phyloP scores from a whole-genome alignment of 208 protist species.

The Leishmania braziliensis region DNA sequence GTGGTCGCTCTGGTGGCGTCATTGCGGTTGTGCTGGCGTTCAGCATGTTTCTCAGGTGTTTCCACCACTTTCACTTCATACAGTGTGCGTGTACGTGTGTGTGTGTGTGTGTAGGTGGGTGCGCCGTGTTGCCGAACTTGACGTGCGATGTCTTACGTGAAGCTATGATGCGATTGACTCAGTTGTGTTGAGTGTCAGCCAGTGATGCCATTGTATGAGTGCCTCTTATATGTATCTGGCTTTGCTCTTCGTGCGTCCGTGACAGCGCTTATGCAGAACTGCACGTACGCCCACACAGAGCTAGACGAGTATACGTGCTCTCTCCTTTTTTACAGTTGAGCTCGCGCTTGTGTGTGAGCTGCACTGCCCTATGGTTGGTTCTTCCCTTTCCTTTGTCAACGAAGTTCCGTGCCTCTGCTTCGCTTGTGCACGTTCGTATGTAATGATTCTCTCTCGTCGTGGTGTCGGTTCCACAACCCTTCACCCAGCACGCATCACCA shows the following conservation, averaged over 20 bases:
- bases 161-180: constrained; percentile 10
- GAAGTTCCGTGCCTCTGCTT: background rate
- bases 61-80: background rate
- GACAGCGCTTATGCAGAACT: background rate
- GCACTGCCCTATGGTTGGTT: background rate
- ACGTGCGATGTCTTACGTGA: background rate
- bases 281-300: background rate
- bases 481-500: background rate
- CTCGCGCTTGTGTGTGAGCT: background rate
- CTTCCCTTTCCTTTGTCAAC: background rate
- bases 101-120: background rate
- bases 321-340: background rate
- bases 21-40: background rate
- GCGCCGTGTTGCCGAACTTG: background rate
- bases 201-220: background rate
- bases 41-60: constrained; percentile 6
- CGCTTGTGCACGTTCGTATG: background rate
- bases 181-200: background rate
- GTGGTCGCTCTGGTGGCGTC: background rate
- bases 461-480: background rate
- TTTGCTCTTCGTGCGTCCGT: background rate
- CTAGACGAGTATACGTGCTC: background rate
- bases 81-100: background rate
- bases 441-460: background rate
- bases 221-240: background rate